A percentile compares a stretch with the other conserved stretches of the same genome.
These are phyloP conservation scores for Calonectria naviculata DNA, from an alignment of 2,329 filamentous ascomycete genomes.

Conservation along the genomic window DNA sequence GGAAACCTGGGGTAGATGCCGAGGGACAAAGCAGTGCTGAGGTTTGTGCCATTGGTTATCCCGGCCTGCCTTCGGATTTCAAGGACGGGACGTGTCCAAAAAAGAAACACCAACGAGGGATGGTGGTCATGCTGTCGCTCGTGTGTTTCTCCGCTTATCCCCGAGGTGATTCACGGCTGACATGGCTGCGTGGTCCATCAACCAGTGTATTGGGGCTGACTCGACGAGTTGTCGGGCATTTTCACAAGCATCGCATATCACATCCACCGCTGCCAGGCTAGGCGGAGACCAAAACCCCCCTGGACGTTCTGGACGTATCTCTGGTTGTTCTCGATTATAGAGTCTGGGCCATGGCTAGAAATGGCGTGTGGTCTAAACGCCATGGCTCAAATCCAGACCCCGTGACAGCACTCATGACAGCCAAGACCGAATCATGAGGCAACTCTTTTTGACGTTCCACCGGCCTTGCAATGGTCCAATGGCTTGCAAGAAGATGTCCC, in stretches of 20 bases:
- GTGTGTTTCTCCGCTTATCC: background rate
- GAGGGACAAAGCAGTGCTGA: conserved; percentile 33
- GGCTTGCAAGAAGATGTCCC: background rate
- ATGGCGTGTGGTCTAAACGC: background rate
- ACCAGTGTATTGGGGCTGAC: too few relatives aligned
- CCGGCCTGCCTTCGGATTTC: background rate
- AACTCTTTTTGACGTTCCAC: background rate
- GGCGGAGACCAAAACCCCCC: background rate
- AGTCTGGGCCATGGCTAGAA: background rate
- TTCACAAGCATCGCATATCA: background rate
- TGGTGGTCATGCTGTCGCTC: background rate
- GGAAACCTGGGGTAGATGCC: conserved; percentile 42
- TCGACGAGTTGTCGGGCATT: background rate
- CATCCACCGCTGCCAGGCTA: background rate
- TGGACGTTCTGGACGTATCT: background rate
- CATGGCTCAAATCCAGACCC: background rate
- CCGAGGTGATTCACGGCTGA: background rate
- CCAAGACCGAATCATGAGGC: background rate
- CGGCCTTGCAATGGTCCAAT: background rate
- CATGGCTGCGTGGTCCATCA: background rate
- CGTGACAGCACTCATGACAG: background rate
- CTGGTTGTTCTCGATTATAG: background rate
- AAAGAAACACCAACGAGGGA: background rate
- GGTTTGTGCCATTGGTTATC: conserved; percentile 13
- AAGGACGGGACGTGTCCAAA: background rate